Base-by-base conservation (phyloP, 148 eudicot species). In the Vaccinium macrocarpon region DNA sequence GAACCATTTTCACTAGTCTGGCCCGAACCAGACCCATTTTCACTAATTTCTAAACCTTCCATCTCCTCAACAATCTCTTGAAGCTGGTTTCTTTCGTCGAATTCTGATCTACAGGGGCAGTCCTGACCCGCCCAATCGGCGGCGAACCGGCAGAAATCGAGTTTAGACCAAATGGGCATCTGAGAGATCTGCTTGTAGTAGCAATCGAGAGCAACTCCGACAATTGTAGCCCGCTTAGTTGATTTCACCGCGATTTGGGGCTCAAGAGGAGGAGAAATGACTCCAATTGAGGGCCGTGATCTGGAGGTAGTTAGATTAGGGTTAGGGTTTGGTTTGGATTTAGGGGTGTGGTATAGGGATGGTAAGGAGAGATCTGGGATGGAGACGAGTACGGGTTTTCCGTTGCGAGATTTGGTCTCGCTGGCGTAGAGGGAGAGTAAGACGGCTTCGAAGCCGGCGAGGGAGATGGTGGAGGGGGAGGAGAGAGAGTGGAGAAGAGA, bases 401-500 rank as follows among this genome's bases (percentile, higher is more conserved):
- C 99, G 25, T 83, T 85, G 2, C 98, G 91, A 0, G 93, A 75
- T 78, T 94, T 96, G 51, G 93, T 87, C 76, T 94, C 93, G 11
- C 93, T 79, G 11, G 94, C 84, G 82, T 94, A 94, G 29, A 94
- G 81, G 3, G 94, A 92, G 9, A 96, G 89, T 0, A 96, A 84
- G 2, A 96, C 98, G 19, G 97, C 98, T 84, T 96, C 98, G 81
- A 96, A 94, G 0, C 99, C 98, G 64, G 99, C 88, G 8, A 96
- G 91, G 2, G 98, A 93, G 10, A 89, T 88, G 8, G 88, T 12
- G 6, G 76, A 21, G 38, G 84, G 29, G 27, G 91, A 84, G 73
- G 85, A 80, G 52, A 16, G 21, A 1, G 89, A 56, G 88, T 92
- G 94, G 75, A 93, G 62, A 0, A 93, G 88, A 42, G 89, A 86